Evolutionary conservation across 1,139 yeast genomes (phyloP).

Genomic region (Geotrichum candidum): DNA sequence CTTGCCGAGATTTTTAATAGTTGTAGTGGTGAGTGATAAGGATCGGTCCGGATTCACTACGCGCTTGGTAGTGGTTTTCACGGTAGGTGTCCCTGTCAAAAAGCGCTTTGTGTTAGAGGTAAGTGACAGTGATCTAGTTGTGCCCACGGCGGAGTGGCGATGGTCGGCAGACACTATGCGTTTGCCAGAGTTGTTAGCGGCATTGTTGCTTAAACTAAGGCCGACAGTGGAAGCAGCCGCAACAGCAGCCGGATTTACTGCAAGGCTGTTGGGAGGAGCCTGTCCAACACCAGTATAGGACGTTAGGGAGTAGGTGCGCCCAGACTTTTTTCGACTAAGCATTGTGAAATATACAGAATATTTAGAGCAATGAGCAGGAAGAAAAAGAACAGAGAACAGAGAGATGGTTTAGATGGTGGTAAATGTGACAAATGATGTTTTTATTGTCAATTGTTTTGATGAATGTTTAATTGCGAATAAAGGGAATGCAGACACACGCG

Average conservation of each 20-base stretch:
- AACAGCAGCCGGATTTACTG: conserved; percentile 34
- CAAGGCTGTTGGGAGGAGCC: conserved; percentile 25
- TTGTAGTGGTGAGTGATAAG: conserved; percentile 37
- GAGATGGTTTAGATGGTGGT: not conserved
- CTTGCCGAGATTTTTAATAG: conserved; percentile 36
- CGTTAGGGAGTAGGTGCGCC: conserved; percentile 27
- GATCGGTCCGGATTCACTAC: conserved; percentile 32
- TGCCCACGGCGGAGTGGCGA: not conserved
- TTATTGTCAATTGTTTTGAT: not conserved
- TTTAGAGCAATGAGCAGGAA: too few relatives aligned
- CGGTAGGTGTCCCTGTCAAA: not conserved
- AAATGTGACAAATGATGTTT: not conserved
- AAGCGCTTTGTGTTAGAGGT: conserved; percentile 30
- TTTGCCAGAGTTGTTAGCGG: not conserved
- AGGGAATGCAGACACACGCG: not conserved
- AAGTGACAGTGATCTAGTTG: conserved; percentile 35
- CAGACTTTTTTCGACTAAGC: conserved; percentile 25
- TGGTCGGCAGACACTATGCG: not conserved
- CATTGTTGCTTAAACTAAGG: not conserved
- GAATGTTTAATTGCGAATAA: not conserved
- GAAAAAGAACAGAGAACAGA: too few relatives aligned
- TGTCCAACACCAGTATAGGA: conserved; percentile 33
- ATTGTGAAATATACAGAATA: conserved; percentile 11
- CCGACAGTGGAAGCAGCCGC: conserved; percentile 42
- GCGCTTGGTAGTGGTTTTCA: conserved; percentile 6